Base-by-base conservation (phyloP, 768 basidiomycete genomes). In the Sarcomyxa edulis region DNA sequence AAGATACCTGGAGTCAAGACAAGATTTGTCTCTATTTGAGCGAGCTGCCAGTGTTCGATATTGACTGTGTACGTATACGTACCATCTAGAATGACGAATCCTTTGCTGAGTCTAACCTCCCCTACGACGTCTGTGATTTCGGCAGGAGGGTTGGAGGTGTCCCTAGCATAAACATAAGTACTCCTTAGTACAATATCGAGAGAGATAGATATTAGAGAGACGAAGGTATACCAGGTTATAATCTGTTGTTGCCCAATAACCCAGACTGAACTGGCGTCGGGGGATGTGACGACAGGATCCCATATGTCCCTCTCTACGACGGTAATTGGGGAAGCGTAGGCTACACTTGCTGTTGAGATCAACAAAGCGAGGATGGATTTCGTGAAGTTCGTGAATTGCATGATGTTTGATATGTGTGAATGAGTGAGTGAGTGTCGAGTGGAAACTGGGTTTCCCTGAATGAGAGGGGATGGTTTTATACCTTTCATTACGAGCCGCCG, bases 71-170 rank as follows among this genome's bases (percentile, higher is more conserved):
- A 21, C n/a, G 18, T 34, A 24, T 6, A 42, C 48, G 6, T 31
- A 44, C 47, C 30, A n/a, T 37, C 33, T 12, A 37, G 42, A 4
- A 64, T 63, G 6, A 49, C 32, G 12, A 37, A 42, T 4, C 51
- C 58, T 22, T 59, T 56, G 34, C 72, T 64, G 24, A 78, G 62
- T 34, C 62, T 55, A 37, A 78, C 61, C 39, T 33, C 19, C 22
- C 76, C 76, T 3, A 41, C 22, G 27, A 51, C 49, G 49, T 76
- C 77, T 15, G 75, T 76, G 45, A 78, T 70, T 40, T 75, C 51
- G 4, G 42, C 39, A 1, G 75, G 76, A 20, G 61, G 40, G 37
- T 53, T 46, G 14, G 68, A 60, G 6, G 53, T 60, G 43, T 74
- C 55, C 68, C 68, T 69, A 44, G 27, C 9, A 27, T 27, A 16